These are phyloP conservation scores for Anisodus acutangulus DNA, from an alignment of 257 asterid species.

Conservation along the genomic window DNA sequence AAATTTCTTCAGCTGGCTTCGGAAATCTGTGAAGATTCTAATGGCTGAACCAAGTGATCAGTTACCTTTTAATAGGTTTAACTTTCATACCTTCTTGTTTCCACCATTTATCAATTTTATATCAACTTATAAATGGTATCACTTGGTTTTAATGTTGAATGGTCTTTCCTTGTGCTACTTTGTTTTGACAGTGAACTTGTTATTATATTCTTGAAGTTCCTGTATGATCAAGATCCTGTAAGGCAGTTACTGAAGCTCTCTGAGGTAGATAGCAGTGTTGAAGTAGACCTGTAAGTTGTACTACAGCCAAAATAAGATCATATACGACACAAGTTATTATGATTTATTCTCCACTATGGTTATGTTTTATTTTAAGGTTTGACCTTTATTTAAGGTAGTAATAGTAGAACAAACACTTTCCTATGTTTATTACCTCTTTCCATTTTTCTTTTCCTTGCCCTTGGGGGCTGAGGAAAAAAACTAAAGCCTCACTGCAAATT, in stretches of 20 bases:
- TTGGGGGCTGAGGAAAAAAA: background rate
- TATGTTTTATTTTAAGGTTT: background rate
- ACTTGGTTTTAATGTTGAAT: conserved; percentile 6
- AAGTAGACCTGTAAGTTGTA: conserved; percentile 75
- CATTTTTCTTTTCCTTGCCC: background rate
- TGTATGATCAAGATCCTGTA: conserved; percentile 92
- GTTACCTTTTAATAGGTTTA: conserved; percentile 94
- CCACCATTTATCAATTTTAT: conserved; percentile 27
- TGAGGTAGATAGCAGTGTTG: conserved; percentile 50
- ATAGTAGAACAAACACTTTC: background rate
- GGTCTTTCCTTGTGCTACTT: conserved; percentile 28
- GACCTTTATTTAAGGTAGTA: conserved; percentile 13
- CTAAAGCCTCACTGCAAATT: background rate
- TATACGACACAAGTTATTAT: conserved; percentile 10
- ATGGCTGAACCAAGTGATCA: conserved; percentile 97
- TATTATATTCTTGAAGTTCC: conserved; percentile 78
- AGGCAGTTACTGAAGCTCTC: conserved; percentile 74
- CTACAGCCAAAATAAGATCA: conserved; percentile 33
- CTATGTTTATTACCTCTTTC: background rate
- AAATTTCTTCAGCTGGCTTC: conserved; percentile 98
- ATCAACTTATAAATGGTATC: conserved; percentile 29
- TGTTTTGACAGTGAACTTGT: conserved; percentile 81
- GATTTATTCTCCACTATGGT: background rate
- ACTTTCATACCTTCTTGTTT: conserved; percentile 36
- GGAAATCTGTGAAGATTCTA: conserved; percentile 80